Evolutionary conservation across 352 stramenopile genomes (phyloP).

Genomic region (Thraustotheca clavata): DNA sequence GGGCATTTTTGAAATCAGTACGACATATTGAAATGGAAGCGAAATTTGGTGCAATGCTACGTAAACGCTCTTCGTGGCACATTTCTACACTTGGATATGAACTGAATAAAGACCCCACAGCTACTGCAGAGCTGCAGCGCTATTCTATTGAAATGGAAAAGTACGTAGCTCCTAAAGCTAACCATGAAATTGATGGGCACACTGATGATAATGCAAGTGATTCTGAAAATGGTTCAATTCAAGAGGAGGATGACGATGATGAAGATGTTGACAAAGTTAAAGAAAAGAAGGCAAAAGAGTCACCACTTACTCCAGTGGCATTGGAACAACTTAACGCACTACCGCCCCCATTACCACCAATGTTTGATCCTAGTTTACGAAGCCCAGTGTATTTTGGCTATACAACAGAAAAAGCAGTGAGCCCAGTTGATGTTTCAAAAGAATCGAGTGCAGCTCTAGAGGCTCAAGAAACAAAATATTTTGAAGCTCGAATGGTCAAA

Average conservation of each 20-base stretch:
- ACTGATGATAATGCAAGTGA: constrained; percentile 68
- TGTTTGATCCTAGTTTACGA: constrained; percentile 37
- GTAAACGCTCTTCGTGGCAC: constrained; percentile 31
- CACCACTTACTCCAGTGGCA: neutral
- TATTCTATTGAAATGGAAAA: constrained; percentile 39
- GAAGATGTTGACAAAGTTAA: constrained; percentile 22
- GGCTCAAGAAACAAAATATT: constrained; percentile 38
- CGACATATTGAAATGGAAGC: constrained; percentile 40
- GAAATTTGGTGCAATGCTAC: constrained; percentile 22
- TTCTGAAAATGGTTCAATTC: constrained; percentile 42
- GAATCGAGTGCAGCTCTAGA: constrained; percentile 26
- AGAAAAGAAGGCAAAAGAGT: neutral
- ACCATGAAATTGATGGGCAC: constrained; percentile 66
- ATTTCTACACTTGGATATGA: constrained; percentile 38
- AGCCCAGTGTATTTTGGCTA: constrained; percentile 74
- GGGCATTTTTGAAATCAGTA: constrained; percentile 45
- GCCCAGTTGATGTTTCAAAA: constrained; percentile 33
- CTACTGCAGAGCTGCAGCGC: constrained; percentile 13
- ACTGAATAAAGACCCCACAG: constrained; percentile 35
- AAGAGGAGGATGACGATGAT: constrained; percentile 27
- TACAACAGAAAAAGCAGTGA: constrained; percentile 31
- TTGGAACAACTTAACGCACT: neutral
- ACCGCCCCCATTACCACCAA: neutral
- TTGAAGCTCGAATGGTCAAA: constrained; percentile 41
- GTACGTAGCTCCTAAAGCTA: constrained; percentile 39